Base-by-base conservation (phyloP, 345 rosid species). In the Pseudoturritis turrita region DNA sequence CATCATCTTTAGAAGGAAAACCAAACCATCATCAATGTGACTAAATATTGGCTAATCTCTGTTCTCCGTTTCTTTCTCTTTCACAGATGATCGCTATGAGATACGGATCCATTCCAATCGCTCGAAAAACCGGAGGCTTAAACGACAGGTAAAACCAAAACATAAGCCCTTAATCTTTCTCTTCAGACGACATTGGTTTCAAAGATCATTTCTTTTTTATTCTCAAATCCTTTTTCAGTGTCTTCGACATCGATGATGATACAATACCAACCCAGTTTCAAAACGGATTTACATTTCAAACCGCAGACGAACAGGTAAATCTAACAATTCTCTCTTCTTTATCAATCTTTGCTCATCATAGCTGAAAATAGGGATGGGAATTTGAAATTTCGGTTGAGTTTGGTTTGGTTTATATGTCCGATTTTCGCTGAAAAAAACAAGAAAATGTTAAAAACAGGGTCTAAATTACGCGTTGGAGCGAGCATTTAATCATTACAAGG, bases 41-140 rank as follows among this genome's bases (percentile, higher is more conserved):
- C 64, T 25, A 43, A 33, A 35, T 2, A 23, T 23, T 1, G n/a
- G 12, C 50, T 52, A 61, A 37, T 22, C 54, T 63, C 59, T 25
- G n/a, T 44, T 61, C 11, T 57, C 1, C n/a, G 73, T 22, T 33
- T 50, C 67, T 65, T 60, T 67, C 21, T 41, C 37, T 60, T 52
- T 18, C 25, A 41, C 83, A 95, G 97, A 91, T 94, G 99, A 91
- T 91, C 47, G 91, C 97, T 28, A 91, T 94, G 97, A 83, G 93
- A 78, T 89, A 95, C 45, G 97, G 99, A 15, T 74, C 97, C 60
- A 76, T 91, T 75, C 97, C 99, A 47, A 82, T 95, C 29, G 93
- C 78, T 11, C 86, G 97, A 73, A 91, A 85, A 79, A 95, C 99
- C 0, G 99, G 97, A 45, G 99, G 96, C 54, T 84, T 95, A 55